Evolutionary conservation across 148 eudicot genomes (phyloP).

Genomic region (Polygonum maritimum): DNA sequence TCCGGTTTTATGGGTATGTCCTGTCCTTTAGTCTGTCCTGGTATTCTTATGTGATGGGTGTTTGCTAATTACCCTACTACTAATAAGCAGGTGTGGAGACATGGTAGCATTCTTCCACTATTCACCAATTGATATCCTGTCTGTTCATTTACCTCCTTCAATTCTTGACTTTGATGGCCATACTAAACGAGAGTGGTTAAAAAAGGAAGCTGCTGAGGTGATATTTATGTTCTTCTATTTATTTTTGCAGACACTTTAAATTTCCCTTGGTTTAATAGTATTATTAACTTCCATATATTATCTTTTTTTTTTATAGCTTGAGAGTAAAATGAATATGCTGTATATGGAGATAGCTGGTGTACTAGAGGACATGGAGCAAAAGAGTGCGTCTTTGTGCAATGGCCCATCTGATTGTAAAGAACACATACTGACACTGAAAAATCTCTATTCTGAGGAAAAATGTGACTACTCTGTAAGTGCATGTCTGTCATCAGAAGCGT

Average conservation of each 20-base stretch:
- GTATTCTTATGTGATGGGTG: neutral
- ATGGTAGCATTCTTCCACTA: constrained; percentile 91
- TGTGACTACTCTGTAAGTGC: constrained; percentile 50
- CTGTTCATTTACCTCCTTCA: constrained; percentile 74
- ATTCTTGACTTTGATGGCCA: constrained; percentile 59
- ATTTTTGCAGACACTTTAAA: neutral
- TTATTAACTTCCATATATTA: neutral
- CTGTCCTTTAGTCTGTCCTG: neutral
- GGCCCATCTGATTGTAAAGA: constrained; percentile 39
- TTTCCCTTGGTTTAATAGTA: neutral
- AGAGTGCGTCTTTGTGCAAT: constrained; percentile 32
- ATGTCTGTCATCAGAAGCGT: neutral
- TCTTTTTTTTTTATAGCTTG: constrained; percentile 33
- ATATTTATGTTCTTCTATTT: neutral
- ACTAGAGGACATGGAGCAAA: constrained; percentile 53
- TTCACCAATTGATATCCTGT: constrained; percentile 79
- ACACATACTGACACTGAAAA: constrained; percentile 56
- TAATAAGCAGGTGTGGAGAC: constrained; percentile 59
- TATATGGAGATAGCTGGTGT: constrained; percentile 46
- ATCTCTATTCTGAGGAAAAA: constrained; percentile 50
- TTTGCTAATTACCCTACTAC: constrained; percentile 13
- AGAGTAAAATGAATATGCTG: constrained; percentile 50
- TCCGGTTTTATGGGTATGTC: constrained; percentile 82
- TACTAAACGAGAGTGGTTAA: constrained; percentile 56
- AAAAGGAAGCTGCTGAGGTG: constrained; percentile 72